phyloP scores from a whole-genome alignment of 225 moss, liverwort and hornwort genomes.

The Asterella californica region DNA sequence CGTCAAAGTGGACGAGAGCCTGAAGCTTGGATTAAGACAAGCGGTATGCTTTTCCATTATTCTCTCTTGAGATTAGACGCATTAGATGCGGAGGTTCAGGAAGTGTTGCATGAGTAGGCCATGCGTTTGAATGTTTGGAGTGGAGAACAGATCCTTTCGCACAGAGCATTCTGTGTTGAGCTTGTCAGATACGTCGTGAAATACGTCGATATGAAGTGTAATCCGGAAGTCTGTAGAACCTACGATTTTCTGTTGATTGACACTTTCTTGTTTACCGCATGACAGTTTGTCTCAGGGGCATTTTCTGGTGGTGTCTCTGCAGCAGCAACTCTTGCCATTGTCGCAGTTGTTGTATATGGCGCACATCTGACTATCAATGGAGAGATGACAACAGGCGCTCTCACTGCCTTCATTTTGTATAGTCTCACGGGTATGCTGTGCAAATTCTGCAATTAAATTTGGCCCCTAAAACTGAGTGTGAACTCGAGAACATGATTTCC shows the following conservation, averaged over 20 bases:
- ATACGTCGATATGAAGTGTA: neutral
- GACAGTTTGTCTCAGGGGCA: slow-evolving; percentile 65
- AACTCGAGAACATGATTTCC: neutral
- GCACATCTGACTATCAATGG: slow-evolving; percentile 86
- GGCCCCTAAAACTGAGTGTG: neutral
- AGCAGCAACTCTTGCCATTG: slow-evolving; percentile 85
- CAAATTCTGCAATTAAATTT: neutral
- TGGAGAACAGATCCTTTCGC: neutral
- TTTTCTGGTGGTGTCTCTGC: slow-evolving; percentile 96
- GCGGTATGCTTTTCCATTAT: slow-evolving; percentile 55
- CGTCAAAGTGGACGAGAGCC: slow-evolving; percentile 60
- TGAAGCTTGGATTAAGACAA: slow-evolving; percentile 77
- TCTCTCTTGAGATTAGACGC: neutral
- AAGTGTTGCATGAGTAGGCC: neutral
- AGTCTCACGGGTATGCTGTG: slow-evolving; percentile 72
- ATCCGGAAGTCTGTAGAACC: neutral
- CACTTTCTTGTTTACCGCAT: slow-evolving; percentile 15
- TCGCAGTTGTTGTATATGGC: slow-evolving; percentile 89
- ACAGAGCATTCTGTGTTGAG: neutral
- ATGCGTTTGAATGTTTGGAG: neutral
- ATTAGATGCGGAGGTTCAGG: neutral
- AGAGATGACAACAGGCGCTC: slow-evolving; percentile 80
- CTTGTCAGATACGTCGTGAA: neutral
- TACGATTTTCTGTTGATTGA: neutral
- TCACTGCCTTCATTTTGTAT: slow-evolving; percentile 91